Evolutionary conservation across 257 asterid species (phyloP), one percentile per base, ranked within the genome.

Genomic region (Dorcoceras hygrometricum): DNA sequence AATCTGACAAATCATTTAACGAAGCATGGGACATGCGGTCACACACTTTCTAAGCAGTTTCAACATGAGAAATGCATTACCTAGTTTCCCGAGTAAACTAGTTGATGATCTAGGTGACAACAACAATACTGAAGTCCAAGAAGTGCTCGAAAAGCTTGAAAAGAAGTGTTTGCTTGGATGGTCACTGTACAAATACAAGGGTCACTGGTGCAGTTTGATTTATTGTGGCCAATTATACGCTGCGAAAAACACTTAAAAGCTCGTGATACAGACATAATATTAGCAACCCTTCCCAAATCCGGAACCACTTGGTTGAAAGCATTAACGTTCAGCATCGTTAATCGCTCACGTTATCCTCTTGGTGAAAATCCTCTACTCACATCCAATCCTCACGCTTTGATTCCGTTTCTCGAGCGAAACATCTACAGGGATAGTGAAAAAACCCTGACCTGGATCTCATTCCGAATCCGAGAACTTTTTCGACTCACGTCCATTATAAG

Each of bases 221-320:
- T 59, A 14, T 2, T 74, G 12, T 6, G 7, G 3, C 32, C 67
- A 5, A 23, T 68, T 4, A 1, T 56, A 36, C 46, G 43, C 51
- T 57, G 59, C 4, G 57, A 63, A 48, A 57, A 28, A 51, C 25
- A 68, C 27, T 59, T 66, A 18, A 23, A 46, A 62, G 36, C 69
- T 10, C 65, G 63, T 6, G 65, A 65, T 24, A 59, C 64, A 7
- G 48, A 69, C 20, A 23, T 63, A 16, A 8, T 75, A 6, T 61
- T 64, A 7, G 75, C 79, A 25, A 69, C 72, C 39, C 27, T 64
- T 54, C 75, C 79, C 29, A 75, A 69, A 75, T 59, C 79, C 14
- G 72, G 75, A 10, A 75, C 79, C 24, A 75, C 72, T 25, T 69
- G 72, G 72, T 43, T 69, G 18, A 75, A 69, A 59, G 72, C 72